These are phyloP conservation scores for Globisporangium nodosum DNA, from an alignment of 352 stramenopile genomes.

Conservation along the genomic window DNA sequence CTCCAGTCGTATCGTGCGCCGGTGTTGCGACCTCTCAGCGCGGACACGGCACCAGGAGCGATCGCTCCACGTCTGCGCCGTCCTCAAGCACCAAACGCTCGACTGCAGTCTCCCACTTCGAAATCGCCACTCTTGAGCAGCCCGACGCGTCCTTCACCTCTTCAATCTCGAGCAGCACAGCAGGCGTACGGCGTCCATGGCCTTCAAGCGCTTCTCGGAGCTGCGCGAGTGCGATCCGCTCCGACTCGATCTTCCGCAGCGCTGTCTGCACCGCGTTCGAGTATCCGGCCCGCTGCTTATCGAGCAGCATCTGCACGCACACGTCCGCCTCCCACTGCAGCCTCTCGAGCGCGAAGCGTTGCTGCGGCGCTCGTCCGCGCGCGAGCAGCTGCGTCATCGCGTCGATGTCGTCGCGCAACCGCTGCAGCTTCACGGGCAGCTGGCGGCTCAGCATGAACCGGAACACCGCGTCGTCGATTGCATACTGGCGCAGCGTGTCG, in stretches of 20 bases:
- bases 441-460: slow-evolving; percentile 7
- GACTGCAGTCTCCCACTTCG: neutral
- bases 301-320: slow-evolving; percentile 4
- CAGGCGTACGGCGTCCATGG: neutral
- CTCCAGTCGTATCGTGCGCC: too few species aligned
- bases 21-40: neutral
- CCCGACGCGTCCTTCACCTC: neutral
- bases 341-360: neutral
- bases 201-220: neutral
- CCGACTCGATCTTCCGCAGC: neutral
- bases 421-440: slow-evolving; percentile 8
- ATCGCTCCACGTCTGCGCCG: too few species aligned
- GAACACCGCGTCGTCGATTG: slow-evolving; percentile 3
- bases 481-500: neutral
- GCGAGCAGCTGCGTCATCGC: neutral
- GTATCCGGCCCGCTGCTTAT: slow-evolving; percentile 6
- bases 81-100: neutral
- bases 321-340: slow-evolving; percentile 6
- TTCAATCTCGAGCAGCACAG: neutral
- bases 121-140: neutral
- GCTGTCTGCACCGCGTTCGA: neutral
- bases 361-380: neutral
- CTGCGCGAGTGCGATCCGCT: neutral
- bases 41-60: neutral
- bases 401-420: neutral